These are phyloP conservation scores for Acrodontium crateriforme DNA, from an alignment of 2,329 filamentous ascomycete species.

Conservation along the genomic window DNA sequence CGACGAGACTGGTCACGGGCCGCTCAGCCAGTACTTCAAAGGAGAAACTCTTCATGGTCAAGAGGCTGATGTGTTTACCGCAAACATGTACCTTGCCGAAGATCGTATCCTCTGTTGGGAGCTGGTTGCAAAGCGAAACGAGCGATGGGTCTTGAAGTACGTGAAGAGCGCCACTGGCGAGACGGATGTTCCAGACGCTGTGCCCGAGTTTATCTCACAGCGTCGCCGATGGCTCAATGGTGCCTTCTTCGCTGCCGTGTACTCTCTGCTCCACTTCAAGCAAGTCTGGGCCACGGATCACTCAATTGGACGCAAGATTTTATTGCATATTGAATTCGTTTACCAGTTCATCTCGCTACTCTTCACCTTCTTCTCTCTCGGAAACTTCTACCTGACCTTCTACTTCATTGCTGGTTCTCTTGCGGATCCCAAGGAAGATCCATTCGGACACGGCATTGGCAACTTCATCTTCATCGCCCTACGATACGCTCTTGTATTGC, in stretches of 20 bases:
- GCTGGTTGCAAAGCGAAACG: slow-evolving; percentile 83
- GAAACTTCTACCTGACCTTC: slow-evolving; percentile 98
- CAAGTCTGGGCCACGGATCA: slow-evolving; percentile 93
- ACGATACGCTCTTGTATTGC: slow-evolving; percentile 69
- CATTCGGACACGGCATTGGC: slow-evolving; percentile 79
- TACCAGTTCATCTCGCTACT: slow-evolving; percentile 87
- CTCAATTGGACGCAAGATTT: slow-evolving; percentile 71
- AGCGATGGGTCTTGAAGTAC: slow-evolving; percentile 96
- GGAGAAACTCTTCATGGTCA: slow-evolving; percentile 93
- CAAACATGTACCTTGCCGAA: slow-evolving; percentile 89
- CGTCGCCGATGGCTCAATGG: slow-evolving; percentile 95
- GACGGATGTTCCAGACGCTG: slow-evolving; percentile 87
- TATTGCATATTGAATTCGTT: slow-evolving; percentile 87
- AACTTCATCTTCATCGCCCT: slow-evolving; percentile 75
- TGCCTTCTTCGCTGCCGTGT: slow-evolving; percentile 96
- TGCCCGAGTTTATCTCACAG: slow-evolving; percentile 95
- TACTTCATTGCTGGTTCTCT: slow-evolving; percentile 94
- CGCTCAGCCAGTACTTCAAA: slow-evolving; percentile 97
- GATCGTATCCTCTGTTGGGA: slow-evolving; percentile 90
- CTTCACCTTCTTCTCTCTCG: slow-evolving; percentile 93
- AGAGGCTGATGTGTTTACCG: slow-evolving; percentile 92
- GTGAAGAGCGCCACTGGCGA: slow-evolving; percentile 94
- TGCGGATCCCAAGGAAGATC: slow-evolving; percentile 64
- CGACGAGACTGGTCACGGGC: slow-evolving; percentile 87
- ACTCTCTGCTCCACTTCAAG: slow-evolving; percentile 86